These are phyloP conservation scores for Boletellus ananas DNA, from an alignment of 768 basidiomycete species.

Conservation along the genomic window DNA sequence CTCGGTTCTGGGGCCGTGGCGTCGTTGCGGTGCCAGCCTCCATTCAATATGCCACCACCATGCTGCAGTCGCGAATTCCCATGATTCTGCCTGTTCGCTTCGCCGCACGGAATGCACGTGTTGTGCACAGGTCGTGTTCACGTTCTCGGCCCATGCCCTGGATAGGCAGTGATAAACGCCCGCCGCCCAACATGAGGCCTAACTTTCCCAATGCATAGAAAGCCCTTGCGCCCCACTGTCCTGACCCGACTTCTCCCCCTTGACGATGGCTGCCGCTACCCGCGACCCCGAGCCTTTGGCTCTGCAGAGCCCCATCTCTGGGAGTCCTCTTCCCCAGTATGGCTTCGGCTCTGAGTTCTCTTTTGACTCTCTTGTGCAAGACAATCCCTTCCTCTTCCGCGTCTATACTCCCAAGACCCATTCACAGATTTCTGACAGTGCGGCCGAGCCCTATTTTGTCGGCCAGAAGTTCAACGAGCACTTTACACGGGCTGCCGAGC, in stretches of 20 bases:
- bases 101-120: conserved; percentile 26
- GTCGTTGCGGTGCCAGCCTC: neutral
- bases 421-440: conserved; percentile 48
- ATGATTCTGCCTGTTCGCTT: neutral
- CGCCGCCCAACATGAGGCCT: conserved; percentile 33
- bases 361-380: conserved; percentile 56
- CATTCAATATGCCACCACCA: neutral
- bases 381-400: conserved; percentile 75
- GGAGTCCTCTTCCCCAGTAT: conserved; percentile 56
- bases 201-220: conserved; percentile 22
- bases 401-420: conserved; percentile 70
- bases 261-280: conserved; percentile 26
- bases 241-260: conserved; percentile 7
- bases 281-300: conserved; percentile 11
- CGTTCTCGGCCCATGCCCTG: conserved; percentile 6
- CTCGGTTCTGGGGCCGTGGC: neutral
- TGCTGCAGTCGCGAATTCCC: neutral
- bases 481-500: conserved; percentile 34
- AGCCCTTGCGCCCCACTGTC: conserved; percentile 14
- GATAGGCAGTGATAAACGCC: conserved; percentile 32
- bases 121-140: conserved; percentile 6
- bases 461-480: conserved; percentile 59
- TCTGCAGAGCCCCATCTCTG: conserved; percentile 22
- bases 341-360: conserved; percentile 63
- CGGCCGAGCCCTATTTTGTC: conserved; percentile 60